These are phyloP conservation scores for Cantharellus anzutake DNA, from an alignment of 768 basidiomycete genomes.

Conservation along the genomic window DNA sequence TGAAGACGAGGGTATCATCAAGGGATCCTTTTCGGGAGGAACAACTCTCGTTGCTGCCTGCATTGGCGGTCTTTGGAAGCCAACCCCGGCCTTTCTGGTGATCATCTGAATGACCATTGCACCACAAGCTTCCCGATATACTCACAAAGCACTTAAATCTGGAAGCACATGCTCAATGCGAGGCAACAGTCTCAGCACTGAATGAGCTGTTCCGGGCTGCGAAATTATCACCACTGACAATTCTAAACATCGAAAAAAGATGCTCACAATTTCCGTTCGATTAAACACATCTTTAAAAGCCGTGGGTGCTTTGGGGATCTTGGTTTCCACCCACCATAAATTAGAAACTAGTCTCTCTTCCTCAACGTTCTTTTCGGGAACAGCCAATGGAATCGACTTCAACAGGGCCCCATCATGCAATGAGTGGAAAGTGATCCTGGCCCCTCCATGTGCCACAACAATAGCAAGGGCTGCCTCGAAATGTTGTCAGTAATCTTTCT, in stretches of 20 bases:
- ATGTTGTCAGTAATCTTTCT: conserved; percentile 20
- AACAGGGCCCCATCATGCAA: conserved; percentile 48
- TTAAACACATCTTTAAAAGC: conserved; percentile 60
- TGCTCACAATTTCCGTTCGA: conserved; percentile 39
- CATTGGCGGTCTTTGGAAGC: not conserved
- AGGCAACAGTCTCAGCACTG: conserved; percentile 47
- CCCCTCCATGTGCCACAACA: conserved; percentile 51
- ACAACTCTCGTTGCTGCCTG: not conserved
- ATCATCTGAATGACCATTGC: not conserved
- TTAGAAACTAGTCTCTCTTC: conserved; percentile 22
- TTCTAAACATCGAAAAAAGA: not conserved
- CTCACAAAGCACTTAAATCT: no score
- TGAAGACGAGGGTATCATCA: not conserved
- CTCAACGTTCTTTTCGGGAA: not conserved
- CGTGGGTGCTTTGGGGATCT: conserved; percentile 19
- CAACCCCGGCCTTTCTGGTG: not conserved
- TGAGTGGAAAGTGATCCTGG: conserved; percentile 50
- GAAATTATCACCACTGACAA: conserved; percentile 8
- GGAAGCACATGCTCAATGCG: conserved; percentile 38
- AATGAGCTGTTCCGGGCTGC: conserved; percentile 63
- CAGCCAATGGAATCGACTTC: conserved; percentile 11
- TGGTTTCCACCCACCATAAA: conserved; percentile 57
- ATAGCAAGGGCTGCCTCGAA: conserved; percentile 29
- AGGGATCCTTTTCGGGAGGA: not conserved
- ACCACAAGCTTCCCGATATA: no score